Conservation (phyloP, 352 stramenopile species). For the Globisporangium cederbergense region DNA sequence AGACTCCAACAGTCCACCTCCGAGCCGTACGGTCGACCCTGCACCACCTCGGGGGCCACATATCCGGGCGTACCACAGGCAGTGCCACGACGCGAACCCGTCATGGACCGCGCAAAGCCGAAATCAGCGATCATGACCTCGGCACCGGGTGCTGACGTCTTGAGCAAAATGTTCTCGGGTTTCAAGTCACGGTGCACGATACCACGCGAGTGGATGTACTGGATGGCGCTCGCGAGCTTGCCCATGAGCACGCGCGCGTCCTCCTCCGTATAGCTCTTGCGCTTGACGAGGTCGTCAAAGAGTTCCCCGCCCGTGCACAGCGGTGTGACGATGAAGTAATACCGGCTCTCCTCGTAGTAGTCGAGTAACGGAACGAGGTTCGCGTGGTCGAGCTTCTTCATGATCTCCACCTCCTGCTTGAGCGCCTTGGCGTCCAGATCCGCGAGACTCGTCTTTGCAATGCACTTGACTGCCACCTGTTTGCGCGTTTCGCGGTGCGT, state of each 20-base stretch:
- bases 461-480: slow-evolving; percentile 80
- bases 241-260: slow-evolving; percentile 90
- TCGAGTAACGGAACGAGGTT: slow-evolving; percentile 72
- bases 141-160: slow-evolving; percentile 61
- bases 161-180: slow-evolving; percentile 88
- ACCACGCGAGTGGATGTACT: slow-evolving; percentile 90
- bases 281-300: slow-evolving; percentile 94
- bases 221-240: slow-evolving; percentile 89
- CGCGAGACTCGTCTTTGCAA: slow-evolving; percentile 55
- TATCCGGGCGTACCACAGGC: slow-evolving; percentile 88
- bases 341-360: slow-evolving; percentile 71
- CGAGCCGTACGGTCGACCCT: slow-evolving; percentile 79
- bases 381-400: slow-evolving; percentile 65
- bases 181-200: slow-evolving; percentile 92
- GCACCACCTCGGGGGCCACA: slow-evolving; percentile 93
- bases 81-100: slow-evolving; percentile 46
- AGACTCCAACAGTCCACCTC: slow-evolving; percentile 94
- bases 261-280: slow-evolving; percentile 94
- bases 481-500: slow-evolving; percentile 69
- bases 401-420: slow-evolving; percentile 72
- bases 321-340: slow-evolving; percentile 81
- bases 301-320: slow-evolving; percentile 89
- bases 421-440: slow-evolving; percentile 49
- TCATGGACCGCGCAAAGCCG: slow-evolving; percentile 78
- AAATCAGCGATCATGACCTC: slow-evolving; percentile 90